These are phyloP conservation scores for Aegilops tauschii DNA, from an alignment of 176 grass and related monocot species.

Conservation along the genomic window DNA sequence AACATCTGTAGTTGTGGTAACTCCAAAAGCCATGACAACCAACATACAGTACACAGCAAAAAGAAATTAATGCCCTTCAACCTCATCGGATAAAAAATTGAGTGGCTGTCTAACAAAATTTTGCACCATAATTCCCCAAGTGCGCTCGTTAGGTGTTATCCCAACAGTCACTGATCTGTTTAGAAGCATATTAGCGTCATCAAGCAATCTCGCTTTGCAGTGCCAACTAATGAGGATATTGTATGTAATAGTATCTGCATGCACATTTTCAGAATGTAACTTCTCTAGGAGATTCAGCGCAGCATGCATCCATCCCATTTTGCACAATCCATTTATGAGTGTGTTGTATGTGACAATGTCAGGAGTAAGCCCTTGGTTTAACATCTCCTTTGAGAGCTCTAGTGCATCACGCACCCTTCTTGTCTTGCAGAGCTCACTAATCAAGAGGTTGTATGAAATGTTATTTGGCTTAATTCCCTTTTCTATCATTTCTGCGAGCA, in stretches of 20 bases:
- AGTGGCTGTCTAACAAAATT: conserved; percentile 53
- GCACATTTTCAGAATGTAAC: conserved; percentile 63
- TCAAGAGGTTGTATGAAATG: conserved; percentile 81
- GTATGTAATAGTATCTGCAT: conserved; percentile 76
- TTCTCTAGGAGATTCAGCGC: conserved; percentile 87
- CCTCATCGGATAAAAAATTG: conserved; percentile 29
- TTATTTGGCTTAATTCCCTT: conserved; percentile 86
- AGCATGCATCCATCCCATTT: conserved; percentile 68
- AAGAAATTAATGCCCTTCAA: conserved; percentile 14
- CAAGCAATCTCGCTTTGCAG: conserved; percentile 76
- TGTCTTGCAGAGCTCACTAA: conserved; percentile 69
- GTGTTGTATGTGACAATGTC: conserved; percentile 96
- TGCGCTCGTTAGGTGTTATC: conserved; percentile 59
- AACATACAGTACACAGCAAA: conserved; percentile 20
- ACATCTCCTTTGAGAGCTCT: conserved; percentile 78
- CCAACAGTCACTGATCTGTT: conserved; percentile 49
- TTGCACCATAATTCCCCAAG: conserved; percentile 73
- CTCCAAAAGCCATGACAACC: conserved; percentile 3
- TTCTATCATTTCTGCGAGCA: conserved; percentile 74
- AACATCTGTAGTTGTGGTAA: neutral
- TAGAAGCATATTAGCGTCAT: conserved; percentile 68
- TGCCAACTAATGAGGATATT: conserved; percentile 99
- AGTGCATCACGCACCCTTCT: conserved; percentile 72
- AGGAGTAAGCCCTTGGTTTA: conserved; percentile 64
- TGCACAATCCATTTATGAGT: conserved; percentile 88